phyloP scores from a whole-genome alignment of 1,284 basidiomycete species.

The Phenoliferia sp. region DNA sequence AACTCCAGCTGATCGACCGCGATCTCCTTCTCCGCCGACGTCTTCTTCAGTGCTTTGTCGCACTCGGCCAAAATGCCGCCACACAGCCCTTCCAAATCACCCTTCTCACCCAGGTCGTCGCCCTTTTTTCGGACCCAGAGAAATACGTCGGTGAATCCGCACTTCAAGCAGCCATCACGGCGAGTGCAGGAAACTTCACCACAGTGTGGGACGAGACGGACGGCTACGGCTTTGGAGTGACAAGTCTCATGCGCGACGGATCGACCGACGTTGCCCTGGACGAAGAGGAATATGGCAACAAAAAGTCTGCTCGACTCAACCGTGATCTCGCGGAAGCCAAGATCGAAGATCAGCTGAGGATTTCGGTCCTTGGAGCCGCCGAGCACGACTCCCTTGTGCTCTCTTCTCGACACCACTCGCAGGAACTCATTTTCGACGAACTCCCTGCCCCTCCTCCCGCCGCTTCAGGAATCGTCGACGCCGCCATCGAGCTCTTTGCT shows the following conservation, averaged over 20 bases:
- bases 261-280: constrained; percentile 16
- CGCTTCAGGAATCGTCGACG: constrained; percentile 79
- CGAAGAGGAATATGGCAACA: constrained; percentile 26
- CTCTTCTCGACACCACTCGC: constrained; percentile 12
- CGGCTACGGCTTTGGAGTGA: constrained; percentile 89
- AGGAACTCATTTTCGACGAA: not conserved
- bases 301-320: constrained; percentile 56
- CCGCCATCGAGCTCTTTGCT: constrained; percentile 79
- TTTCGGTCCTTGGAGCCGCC: constrained; percentile 74
- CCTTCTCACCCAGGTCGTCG: constrained; percentile 77
- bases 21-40: constrained; percentile 79
- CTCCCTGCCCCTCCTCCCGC: constrained; percentile 60
- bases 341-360: constrained; percentile 68
- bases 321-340: constrained; percentile 70
- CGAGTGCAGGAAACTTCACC: constrained; percentile 77
- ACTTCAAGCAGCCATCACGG: constrained; percentile 87
- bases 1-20: constrained; percentile 64
- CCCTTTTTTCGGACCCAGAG: constrained; percentile 75
- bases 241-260: constrained; percentile 53
- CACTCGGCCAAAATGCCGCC: constrained; percentile 70
- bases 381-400: constrained; percentile 67
- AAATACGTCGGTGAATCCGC: constrained; percentile 58
- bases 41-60: constrained; percentile 83
- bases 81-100: constrained; percentile 74
- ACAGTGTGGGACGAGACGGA: constrained; percentile 82